Conservation (phyloP, 768 basidiomycete genomes). For the Cystoderma amianthinum region DNA sequence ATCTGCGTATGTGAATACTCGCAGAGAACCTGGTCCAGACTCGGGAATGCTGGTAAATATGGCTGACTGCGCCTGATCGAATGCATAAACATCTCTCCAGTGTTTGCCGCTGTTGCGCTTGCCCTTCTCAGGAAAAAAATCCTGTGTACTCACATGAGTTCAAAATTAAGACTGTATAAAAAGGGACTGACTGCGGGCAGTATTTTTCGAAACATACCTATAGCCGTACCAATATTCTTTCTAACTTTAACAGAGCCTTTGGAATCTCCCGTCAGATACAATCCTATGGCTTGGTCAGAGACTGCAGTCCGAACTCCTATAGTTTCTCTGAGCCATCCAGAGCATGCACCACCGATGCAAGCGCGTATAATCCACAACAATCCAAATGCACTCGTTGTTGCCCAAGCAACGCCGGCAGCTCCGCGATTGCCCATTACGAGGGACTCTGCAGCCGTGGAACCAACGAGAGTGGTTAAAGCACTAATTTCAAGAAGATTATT, state of each 20-base stretch:
- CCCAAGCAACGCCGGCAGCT: conserved; percentile 20
- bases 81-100: conserved; percentile 16
- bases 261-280: conserved; percentile 11
- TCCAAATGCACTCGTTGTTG: conserved; percentile 19
- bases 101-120: too few relatives aligned
- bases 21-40: conserved; percentile 6
- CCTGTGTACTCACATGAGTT: too few relatives aligned
- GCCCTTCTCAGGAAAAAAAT: too few relatives aligned
- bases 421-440: conserved; percentile 19
- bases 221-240: conserved; percentile 4
- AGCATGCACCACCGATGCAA: conserved; percentile 13
- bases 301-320: conserved; percentile 14
- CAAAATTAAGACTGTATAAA: too few relatives aligned
- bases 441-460: conserved; percentile 16
- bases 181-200: too few relatives aligned
- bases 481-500: conserved; percentile 2
- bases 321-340: conserved; percentile 19
- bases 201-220: conserved; percentile 9
- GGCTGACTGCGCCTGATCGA: conserved; percentile 12
- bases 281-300: conserved; percentile 15
- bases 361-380: conserved; percentile 15
- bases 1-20: conserved; percentile 9
- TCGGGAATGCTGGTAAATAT: conserved; percentile 11
- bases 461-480: conserved; percentile 10
- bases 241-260: conserved; percentile 4